A percentile compares a stretch with the other conserved stretches of the same genome.
phyloP scores from a whole-genome alignment of 768 basidiomycete species.

The Filobasidium floriforme region DNA sequence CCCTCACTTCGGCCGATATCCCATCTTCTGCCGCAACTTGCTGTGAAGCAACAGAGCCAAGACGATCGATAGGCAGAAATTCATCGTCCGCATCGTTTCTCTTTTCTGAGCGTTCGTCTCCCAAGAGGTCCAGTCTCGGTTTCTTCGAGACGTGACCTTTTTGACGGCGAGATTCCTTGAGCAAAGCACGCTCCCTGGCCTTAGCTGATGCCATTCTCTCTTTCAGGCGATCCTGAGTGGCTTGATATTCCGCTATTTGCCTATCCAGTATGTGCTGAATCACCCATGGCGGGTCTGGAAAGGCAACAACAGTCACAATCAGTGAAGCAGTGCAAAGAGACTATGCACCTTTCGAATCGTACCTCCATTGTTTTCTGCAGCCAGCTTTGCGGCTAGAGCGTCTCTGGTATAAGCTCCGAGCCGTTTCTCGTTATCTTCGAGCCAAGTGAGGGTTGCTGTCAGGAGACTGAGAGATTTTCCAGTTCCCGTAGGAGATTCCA shows the following conservation, averaged over 20 bases:
- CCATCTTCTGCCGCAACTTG: conserved; percentile 50
- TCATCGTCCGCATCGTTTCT: conserved; percentile 51
- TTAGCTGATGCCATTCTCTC: conserved; percentile 30
- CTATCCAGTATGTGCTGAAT: conserved; percentile 38
- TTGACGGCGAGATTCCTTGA: conserved; percentile 11
- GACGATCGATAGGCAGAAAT: conserved; percentile 61
- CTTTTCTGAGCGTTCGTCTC: too few species aligned
- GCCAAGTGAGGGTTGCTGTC: conserved; percentile 42
- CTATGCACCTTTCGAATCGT: background rate
- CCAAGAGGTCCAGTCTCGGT: too few species aligned
- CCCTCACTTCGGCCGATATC: conserved; percentile 68
- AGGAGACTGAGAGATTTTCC: conserved; percentile 42
- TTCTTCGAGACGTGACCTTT: conserved; percentile 1
- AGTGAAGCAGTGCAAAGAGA: background rate
- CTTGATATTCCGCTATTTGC: conserved; percentile 26
- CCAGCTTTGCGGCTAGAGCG: conserved; percentile 23
- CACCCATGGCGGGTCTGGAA: conserved; percentile 41
- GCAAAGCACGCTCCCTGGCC: conserved; percentile 28
- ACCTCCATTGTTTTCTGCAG: conserved; percentile 34
- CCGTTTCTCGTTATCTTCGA: conserved; percentile 29
- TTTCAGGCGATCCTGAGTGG: conserved; percentile 19
- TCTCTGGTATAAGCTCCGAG: conserved; percentile 25
- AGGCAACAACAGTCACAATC: background rate
- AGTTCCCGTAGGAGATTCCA: conserved; percentile 43
- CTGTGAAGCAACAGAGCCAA: conserved; percentile 35